Evolutionary conservation across 1,284 basidiomycete species (phyloP), one percentile per base, ranked within the genome.

Genomic region (Polyporus tsugae): DNA sequence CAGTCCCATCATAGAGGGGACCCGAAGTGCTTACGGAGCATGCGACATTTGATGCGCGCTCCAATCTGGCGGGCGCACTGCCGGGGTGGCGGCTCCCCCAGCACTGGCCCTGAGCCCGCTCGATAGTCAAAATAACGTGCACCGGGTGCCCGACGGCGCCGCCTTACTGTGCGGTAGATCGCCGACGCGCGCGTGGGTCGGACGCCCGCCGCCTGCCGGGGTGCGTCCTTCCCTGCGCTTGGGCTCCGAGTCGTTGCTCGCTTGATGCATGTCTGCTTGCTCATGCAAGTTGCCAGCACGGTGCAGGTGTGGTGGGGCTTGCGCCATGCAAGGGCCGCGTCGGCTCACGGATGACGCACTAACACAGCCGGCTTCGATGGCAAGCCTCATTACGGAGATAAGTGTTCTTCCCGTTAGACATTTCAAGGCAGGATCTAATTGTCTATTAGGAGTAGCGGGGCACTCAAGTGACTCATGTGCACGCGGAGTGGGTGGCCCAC

Each of bases 61-160:
- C 35, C 55, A 57, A 9, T 17, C 29, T 4, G 22, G 46, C 17
- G 7, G 25, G 46, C 25, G 33, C 7, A 33, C 19, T 19, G 7
- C 29, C 17, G 3, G 29, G 33, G 15, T 11, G 17, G 29, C 44
- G n/a, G 19, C 7, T n/a, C 44, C 17, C 19, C 2, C 55, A 38
- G 55, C 55, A 58, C 35, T 58, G 5, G 55, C 33, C 35, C 55
- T 58, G 55, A 58, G 55, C 35, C 17, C 55, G 55, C 55, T n/a
- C 35, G 35, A 36, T 36, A 22, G 19, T 38, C 7, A 36, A 38
- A 58, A 58, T 9, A 58, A 58, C 55, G 17, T 58, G 29, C 33
- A 33, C 29, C 29, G 35, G 29, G 29, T 13, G 5, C 44, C 19
- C 19, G 44, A 22, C 44, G 7, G 17, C 19, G n/a, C 52, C 52